phyloP scores from a whole-genome alignment of 768 basidiomycete species.

The Rickenella mellea region DNA sequence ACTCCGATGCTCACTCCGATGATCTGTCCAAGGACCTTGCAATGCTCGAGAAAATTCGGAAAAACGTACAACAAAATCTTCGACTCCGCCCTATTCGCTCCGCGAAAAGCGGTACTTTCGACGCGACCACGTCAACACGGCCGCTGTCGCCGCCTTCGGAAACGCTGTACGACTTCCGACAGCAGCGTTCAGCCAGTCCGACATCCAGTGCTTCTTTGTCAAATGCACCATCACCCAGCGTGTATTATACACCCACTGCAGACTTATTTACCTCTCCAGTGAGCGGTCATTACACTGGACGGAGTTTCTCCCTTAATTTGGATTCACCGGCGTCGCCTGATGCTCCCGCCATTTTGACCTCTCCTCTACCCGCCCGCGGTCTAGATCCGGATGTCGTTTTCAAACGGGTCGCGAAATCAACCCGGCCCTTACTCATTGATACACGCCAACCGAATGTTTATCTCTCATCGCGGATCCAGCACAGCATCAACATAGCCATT shows the following conservation, averaged over 20 bases:
- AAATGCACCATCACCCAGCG: constrained; percentile 21
- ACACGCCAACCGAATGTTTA: constrained; percentile 65
- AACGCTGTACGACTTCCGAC: constrained; percentile 19
- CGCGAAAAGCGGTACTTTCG: too few species aligned
- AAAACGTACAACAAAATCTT: constrained; percentile 68
- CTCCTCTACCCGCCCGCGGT: constrained; percentile 20
- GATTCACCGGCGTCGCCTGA: background rate
- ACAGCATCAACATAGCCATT: constrained; percentile 78
- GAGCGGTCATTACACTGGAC: constrained; percentile 21
- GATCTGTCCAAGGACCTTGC: constrained; percentile 63
- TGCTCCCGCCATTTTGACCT: background rate
- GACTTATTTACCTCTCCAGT: constrained; percentile 19
- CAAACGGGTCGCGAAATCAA: constrained; percentile 32
- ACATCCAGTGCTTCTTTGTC: constrained; percentile 20
- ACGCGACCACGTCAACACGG: constrained; percentile 36
- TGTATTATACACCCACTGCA: constrained; percentile 47
- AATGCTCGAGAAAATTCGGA: constrained; percentile 57
- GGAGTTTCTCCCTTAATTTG: constrained; percentile 7
- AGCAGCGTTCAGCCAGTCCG: constrained; percentile 34
- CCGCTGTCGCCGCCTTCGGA: constrained; percentile 29
- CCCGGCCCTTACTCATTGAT: constrained; percentile 73
- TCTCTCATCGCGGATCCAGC: constrained; percentile 50
- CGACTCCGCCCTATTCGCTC: constrained; percentile 70
- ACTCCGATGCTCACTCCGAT: constrained; percentile 27
- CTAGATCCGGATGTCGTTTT: constrained; percentile 39